Conservation (phyloP, 305 asterid genomes). For the Withania somnifera region DNA sequence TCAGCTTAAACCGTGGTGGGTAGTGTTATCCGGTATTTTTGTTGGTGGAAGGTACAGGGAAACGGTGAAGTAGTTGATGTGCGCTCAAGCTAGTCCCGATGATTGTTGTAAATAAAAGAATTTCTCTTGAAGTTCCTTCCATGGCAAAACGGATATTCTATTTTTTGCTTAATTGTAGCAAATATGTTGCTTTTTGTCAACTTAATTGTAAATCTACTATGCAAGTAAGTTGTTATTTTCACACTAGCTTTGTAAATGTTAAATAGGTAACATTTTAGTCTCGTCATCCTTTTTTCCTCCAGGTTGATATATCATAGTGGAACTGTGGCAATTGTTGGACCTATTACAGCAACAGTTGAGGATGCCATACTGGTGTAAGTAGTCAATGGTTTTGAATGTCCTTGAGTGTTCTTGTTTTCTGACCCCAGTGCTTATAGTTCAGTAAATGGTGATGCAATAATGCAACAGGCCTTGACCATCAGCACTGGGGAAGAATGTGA, state of each 20-base stretch:
- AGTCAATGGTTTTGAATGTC: neutral
- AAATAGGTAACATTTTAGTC: neutral
- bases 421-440: neutral
- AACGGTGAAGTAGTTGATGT: neutral
- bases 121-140: neutral
- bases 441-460: neutral
- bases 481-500: neutral
- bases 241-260: neutral
- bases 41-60: neutral
- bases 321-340: constrained; percentile 83
- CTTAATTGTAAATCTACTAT: neutral
- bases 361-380: constrained; percentile 83
- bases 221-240: neutral
- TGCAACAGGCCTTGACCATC: neutral
- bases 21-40: neutral
- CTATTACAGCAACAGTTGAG: constrained; percentile 74
- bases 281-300: constrained; percentile 7
- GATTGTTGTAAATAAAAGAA: neutral
- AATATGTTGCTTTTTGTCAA: neutral
- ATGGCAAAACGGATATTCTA: neutral
- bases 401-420: neutral
- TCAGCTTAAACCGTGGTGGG: neutral
- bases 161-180: neutral
- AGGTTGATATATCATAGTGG: constrained; percentile 76
- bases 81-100: neutral